A percentile compares a stretch with the other conserved stretches of the same genome.
phyloP scores from a whole-genome alignment of 169 alveolate genomes.

The Eimeria tenella region DNA sequence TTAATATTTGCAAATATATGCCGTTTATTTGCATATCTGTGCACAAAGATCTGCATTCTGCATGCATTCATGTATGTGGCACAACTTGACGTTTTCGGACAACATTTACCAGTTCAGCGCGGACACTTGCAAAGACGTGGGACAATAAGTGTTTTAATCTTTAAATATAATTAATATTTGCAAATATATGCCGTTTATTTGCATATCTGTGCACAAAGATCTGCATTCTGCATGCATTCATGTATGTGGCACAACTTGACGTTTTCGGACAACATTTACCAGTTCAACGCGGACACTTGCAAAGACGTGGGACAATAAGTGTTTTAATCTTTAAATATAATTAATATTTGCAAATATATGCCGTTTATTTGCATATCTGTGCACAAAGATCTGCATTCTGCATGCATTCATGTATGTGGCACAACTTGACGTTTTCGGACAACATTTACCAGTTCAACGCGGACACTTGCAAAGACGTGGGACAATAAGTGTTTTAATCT shows the following conservation, averaged over 20 bases:
- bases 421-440: not conserved
- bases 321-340: not conserved
- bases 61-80: too few species aligned
- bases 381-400: not conserved
- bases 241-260: not conserved
- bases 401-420: too few species aligned
- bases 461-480: not conserved
- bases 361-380: not conserved
- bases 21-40: too few species aligned
- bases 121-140: too few species aligned
- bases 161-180: not conserved
- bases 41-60: too few species aligned
- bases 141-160: too few species aligned
- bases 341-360: not conserved
- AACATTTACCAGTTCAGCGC: too few species aligned
- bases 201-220: too few species aligned
- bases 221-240: too few species aligned
- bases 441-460: constrained; percentile 10
- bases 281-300: constrained; percentile 20
- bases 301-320: not conserved
- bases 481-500: not conserved
- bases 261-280: not conserved
- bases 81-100: too few species aligned
- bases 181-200: too few species aligned
- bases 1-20: not conserved